These are phyloP conservation scores for Fusarium virguliforme DNA, from an alignment of 2,329 filamentous ascomycete species.

Conservation along the genomic window DNA sequence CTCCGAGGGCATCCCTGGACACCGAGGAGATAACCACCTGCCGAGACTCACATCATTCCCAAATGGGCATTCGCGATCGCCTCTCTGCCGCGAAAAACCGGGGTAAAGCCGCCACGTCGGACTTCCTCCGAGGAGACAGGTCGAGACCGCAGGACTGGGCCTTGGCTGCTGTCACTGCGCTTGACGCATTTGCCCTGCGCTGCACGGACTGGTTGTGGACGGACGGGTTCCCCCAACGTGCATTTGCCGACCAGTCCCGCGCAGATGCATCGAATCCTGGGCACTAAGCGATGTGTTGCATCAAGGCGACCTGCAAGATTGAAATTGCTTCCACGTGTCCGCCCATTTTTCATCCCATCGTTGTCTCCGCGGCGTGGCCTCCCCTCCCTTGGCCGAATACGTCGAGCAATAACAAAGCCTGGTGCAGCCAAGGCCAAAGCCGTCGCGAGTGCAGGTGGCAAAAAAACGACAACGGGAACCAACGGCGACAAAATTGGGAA, in stretches of 20 bases:
- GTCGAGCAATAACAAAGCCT: slow-evolving; percentile 31
- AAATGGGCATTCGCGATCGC: slow-evolving; percentile 35
- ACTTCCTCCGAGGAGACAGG: slow-evolving; percentile 32
- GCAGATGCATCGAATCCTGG: slow-evolving; percentile 12
- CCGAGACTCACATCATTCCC: slow-evolving; percentile 32
- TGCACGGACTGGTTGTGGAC: background rate
- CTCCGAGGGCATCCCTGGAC: slow-evolving; percentile 14
- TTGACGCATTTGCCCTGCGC: background rate
- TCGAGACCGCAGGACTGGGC: slow-evolving; percentile 18
- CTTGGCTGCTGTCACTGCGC: slow-evolving; percentile 1
- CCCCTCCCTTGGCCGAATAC: slow-evolving; percentile 3
- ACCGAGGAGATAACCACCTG: slow-evolving; percentile 35
- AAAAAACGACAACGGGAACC: slow-evolving; percentile 35
- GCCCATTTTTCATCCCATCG: slow-evolving; percentile 20
- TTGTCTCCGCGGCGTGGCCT: slow-evolving; percentile 26
- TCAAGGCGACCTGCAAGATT: slow-evolving; percentile 22
- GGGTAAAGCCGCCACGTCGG: slow-evolving; percentile 31
- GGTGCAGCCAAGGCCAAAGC: slow-evolving; percentile 32
- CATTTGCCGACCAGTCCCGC: slow-evolving; percentile 16
- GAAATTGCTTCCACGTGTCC: slow-evolving; percentile 22
- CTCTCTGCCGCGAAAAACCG: slow-evolving; percentile 17
- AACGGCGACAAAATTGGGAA: slow-evolving; percentile 32
- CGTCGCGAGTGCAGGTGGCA: slow-evolving; percentile 34
- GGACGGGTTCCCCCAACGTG: background rate
- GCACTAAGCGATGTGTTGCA: slow-evolving; percentile 20